Evolutionary conservation across 495 filamentous ascomycete genomes (phyloP).

Genomic region (Aspergillus panamensis): DNA sequence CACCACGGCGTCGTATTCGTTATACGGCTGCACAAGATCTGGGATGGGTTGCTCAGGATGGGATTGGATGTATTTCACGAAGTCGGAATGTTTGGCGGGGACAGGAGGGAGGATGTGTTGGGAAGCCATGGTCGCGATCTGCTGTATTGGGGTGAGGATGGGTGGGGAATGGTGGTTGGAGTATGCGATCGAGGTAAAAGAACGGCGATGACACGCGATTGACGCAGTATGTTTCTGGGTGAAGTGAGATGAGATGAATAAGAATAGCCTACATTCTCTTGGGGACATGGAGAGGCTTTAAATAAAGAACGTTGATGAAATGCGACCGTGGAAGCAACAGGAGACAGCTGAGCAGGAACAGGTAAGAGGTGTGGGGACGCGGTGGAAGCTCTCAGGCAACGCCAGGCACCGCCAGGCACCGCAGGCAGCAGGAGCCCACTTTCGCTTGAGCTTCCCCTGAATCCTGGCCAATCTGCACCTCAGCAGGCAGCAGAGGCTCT

Average conservation of each 20-base stretch:
- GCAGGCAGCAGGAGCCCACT: background rate
- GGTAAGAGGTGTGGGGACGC: background rate
- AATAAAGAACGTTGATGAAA: background rate
- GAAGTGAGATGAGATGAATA: background rate
- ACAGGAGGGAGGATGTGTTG: slow-evolving; percentile 4
- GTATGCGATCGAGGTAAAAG: background rate
- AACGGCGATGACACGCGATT: background rate
- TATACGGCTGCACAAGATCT: slow-evolving; percentile 64
- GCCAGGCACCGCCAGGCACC: background rate
- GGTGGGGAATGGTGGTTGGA: background rate
- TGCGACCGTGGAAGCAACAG: background rate
- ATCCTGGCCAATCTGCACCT: background rate
- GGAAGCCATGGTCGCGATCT: background rate
- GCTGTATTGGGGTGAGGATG: background rate
- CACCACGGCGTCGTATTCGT: slow-evolving; percentile 61
- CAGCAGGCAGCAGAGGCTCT: background rate
- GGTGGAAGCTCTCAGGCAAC: background rate
- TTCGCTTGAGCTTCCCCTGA: background rate
- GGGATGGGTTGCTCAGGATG: slow-evolving; percentile 52
- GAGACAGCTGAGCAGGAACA: background rate
- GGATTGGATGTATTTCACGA: slow-evolving; percentile 26
- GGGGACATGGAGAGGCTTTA: background rate
- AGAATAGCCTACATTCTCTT: background rate
- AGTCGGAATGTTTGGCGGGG: slow-evolving; percentile 6
- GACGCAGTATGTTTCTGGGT: background rate